phyloP scores from a whole-genome alignment of 352 stramenopile genomes.

The Pythium chondricola region DNA sequence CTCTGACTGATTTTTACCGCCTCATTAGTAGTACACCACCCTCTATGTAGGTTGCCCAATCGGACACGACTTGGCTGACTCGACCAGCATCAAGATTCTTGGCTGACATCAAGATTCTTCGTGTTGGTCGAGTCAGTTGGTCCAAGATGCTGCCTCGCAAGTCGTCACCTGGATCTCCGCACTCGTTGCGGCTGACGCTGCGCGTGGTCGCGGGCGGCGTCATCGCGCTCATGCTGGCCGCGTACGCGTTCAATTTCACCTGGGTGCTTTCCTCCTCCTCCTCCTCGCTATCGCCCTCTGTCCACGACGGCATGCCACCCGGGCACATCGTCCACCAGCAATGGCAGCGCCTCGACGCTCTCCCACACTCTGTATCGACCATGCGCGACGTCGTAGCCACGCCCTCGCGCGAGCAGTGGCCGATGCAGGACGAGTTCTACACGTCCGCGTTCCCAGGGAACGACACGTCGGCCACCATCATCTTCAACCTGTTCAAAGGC shows the following conservation, averaged over 20 bases:
- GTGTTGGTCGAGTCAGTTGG: too few species aligned
- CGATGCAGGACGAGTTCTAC: conserved; percentile 49
- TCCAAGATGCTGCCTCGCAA: too few species aligned
- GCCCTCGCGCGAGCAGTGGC: conserved; percentile 8
- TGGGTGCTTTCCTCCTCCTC: not conserved
- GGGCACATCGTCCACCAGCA: not conserved
- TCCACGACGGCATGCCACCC: too few species aligned
- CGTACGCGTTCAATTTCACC: not conserved
- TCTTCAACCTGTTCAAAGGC: conserved; percentile 68
- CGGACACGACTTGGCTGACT: too few species aligned
- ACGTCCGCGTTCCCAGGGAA: conserved; percentile 19
- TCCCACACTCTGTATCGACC: too few species aligned
- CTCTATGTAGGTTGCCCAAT: too few species aligned
- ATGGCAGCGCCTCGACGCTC: not conserved
- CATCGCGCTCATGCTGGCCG: not conserved
- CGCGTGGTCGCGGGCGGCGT: not conserved
- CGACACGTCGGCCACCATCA: conserved; percentile 63
- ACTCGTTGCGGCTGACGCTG: not conserved
- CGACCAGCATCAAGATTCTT: too few species aligned
- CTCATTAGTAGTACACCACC: too few species aligned
- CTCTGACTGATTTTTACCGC: too few species aligned
- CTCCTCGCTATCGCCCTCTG: too few species aligned
- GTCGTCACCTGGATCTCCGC: too few species aligned
- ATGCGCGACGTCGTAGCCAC: conserved; percentile 1
- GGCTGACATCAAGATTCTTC: too few species aligned